phyloP scores from a whole-genome alignment of 83 land plant species.

The Picea mariana region DNA sequence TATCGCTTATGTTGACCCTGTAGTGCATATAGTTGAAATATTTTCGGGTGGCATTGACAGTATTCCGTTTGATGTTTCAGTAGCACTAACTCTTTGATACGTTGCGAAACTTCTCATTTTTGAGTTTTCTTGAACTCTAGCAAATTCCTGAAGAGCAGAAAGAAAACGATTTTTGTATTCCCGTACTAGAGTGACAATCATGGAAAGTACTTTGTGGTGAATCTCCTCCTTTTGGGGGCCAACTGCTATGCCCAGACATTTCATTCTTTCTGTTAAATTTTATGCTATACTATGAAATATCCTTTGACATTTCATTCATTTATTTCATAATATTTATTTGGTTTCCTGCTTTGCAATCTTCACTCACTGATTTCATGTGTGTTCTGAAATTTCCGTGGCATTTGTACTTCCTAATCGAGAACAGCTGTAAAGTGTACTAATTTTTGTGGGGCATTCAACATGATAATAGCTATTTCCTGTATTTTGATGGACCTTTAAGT shows the following conservation, averaged over 20 bases:
- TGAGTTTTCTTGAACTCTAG: not conserved
- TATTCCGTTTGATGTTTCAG: not conserved
- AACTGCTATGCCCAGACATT: not conserved
- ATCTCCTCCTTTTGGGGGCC: not conserved
- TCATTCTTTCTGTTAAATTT: not conserved
- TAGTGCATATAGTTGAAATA: not conserved
- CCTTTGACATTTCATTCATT: no score
- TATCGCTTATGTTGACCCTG: not conserved
- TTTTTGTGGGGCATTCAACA: not conserved
- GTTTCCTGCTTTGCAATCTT: not conserved
- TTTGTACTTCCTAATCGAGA: not conserved
- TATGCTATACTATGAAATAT: not conserved
- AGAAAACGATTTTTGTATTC: not conserved
- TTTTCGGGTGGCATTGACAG: not conserved
- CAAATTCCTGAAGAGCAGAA: not conserved
- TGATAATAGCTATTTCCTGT: not conserved
- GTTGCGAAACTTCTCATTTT: slow-evolving; percentile 58
- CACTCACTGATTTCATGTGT: not conserved
- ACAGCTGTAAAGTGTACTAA: not conserved
- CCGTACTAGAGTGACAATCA: not conserved
- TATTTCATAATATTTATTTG: not conserved
- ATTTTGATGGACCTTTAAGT: not conserved
- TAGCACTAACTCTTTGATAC: not conserved
- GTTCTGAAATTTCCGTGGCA: not conserved
- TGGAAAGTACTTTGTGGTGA: not conserved